A percentile compares a stretch with the other conserved stretches of the same genome.
Evolutionary conservation across 192 early-diverging fungal species (phyloP).

Genomic region (Umbelopsis sp.): DNA sequence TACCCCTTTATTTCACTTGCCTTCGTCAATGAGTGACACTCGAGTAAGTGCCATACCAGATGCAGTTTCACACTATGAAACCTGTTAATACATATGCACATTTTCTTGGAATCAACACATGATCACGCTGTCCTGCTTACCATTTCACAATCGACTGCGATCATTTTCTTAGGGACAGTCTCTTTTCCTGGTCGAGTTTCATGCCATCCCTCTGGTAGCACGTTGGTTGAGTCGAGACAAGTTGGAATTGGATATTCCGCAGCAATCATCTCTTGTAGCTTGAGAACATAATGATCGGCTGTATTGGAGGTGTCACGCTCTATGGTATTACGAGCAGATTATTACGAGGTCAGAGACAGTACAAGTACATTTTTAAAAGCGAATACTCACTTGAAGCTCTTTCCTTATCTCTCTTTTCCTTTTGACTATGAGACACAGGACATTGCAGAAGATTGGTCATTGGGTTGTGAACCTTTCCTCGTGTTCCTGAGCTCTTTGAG

Average conservation of each 20-base stretch:
- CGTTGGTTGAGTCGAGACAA: slow-evolving; percentile 21
- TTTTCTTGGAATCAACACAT: background rate
- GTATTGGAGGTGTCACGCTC: slow-evolving; percentile 16
- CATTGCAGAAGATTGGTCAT: slow-evolving; percentile 43
- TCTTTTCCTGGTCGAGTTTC: slow-evolving; percentile 40
- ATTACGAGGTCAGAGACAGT: background rate
- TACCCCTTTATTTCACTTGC: slow-evolving; percentile 2
- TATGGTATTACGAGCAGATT: background rate
- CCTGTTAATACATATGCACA: background rate
- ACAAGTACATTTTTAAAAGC: background rate
- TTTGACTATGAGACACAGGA: slow-evolving; percentile 40
- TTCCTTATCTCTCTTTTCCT: slow-evolving; percentile 33
- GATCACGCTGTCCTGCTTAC: slow-evolving; percentile 22
- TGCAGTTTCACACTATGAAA: slow-evolving; percentile 1
- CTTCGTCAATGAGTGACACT: slow-evolving; percentile 49
- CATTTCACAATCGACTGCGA: slow-evolving; percentile 69
- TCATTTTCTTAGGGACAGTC: slow-evolving; percentile 31
- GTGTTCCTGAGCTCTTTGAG: slow-evolving; percentile 37
- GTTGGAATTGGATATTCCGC: slow-evolving; percentile 49
- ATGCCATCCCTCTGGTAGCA: slow-evolving; percentile 44
- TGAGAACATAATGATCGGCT: slow-evolving; percentile 45
- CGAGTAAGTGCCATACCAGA: slow-evolving; percentile 50
- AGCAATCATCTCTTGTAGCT: slow-evolving; percentile 40
- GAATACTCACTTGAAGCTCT: slow-evolving; percentile 24
- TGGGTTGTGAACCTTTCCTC: slow-evolving; percentile 37